Evolutionary conservation across 495 filamentous ascomycete species (phyloP).

Genomic region (Aspergillus ostianus): DNA sequence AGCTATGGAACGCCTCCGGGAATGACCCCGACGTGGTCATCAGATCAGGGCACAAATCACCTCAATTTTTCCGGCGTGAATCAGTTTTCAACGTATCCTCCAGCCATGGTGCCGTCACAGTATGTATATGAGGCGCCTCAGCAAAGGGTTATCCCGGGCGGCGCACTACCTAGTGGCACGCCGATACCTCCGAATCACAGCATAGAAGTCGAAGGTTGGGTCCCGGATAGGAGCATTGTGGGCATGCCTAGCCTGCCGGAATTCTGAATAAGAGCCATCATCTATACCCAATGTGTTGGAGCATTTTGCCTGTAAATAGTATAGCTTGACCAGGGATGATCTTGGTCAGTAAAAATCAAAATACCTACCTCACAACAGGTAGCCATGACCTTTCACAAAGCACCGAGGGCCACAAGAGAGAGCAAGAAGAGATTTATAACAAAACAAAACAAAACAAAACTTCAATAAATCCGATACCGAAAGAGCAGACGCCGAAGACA

Average conservation of each 20-base stretch:
- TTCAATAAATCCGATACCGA: not conserved
- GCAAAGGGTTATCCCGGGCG: constrained; percentile 17
- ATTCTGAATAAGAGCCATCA: constrained; percentile 15
- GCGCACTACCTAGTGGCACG: constrained; percentile 7
- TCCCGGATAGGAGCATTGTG: constrained; percentile 36
- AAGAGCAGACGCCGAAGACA: not conserved
- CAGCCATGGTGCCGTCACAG: constrained; percentile 21
- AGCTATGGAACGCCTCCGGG: constrained; percentile 14
- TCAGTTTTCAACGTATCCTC: constrained; percentile 14
- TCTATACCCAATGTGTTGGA: not conserved
- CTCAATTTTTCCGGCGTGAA: constrained; percentile 6
- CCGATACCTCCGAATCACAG: constrained; percentile 18
- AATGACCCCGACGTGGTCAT: constrained; percentile 12
- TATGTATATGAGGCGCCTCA: constrained; percentile 30
- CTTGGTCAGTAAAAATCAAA: too few relatives aligned
- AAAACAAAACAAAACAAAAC: not conserved
- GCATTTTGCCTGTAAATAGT: not conserved
- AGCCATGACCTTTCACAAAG: too few relatives aligned
- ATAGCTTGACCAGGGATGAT: not conserved
- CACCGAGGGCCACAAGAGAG: not conserved
- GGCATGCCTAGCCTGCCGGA: constrained; percentile 35
- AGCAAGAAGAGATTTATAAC: not conserved
- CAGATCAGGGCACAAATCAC: constrained; percentile 8
- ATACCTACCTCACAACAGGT: too few relatives aligned
- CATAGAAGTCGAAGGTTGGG: constrained; percentile 40